phyloP scores from a whole-genome alignment of 1,284 basidiomycete species.

The Cutaneotrichosporon mucoides region DNA sequence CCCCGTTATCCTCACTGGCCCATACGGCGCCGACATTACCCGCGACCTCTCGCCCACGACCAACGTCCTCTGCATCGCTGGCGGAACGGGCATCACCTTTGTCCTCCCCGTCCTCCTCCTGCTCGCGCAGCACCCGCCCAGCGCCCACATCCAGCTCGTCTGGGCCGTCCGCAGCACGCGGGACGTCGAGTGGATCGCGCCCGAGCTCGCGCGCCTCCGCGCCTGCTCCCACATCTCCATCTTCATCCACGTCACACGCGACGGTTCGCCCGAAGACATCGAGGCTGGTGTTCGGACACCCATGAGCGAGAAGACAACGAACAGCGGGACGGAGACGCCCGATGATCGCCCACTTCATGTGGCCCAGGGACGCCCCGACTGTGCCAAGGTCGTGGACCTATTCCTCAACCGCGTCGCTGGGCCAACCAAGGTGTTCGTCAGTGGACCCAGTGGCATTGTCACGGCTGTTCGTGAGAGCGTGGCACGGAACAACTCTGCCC shows the following conservation, averaged over 20 bases:
- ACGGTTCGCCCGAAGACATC: not conserved
- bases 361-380: not conserved
- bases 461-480: conserved; percentile 24
- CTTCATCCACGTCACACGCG: conserved; percentile 22
- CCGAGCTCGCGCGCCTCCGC: conserved; percentile 23
- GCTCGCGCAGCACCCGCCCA: conserved; percentile 13
- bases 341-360: not conserved
- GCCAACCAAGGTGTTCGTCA: conserved; percentile 24
- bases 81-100: conserved; percentile 36
- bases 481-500: conserved; percentile 19
- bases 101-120: conserved; percentile 31
- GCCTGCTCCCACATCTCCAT: conserved; percentile 14
- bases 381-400: not conserved
- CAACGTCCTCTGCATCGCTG: conserved; percentile 43
- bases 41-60: conserved; percentile 2
- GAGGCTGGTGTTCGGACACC: not conserved
- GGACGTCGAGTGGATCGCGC: conserved; percentile 27
- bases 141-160: conserved; percentile 23
- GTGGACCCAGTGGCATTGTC: conserved; percentile 28
- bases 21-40: conserved; percentile 26
- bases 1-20: conserved; percentile 29
- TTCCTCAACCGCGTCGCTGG: conserved; percentile 5
- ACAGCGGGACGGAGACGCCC: no score
- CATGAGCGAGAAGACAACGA: not conserved
- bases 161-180: conserved; percentile 26